Conservation (phyloP, 306 rosid genomes). For the Urtica urens region DNA sequence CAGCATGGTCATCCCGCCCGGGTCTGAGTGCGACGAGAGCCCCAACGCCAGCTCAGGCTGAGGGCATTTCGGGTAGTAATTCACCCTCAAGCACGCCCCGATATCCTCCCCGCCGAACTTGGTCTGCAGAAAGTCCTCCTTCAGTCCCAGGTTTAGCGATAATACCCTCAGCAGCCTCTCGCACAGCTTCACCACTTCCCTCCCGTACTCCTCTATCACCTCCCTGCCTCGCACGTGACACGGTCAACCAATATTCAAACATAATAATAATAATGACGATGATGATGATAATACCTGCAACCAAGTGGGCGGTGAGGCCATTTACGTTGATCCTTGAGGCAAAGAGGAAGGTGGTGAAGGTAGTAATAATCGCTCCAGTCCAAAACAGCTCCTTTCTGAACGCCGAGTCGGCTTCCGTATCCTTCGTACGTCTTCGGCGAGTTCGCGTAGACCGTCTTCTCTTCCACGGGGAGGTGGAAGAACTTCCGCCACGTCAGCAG, state of each 20-base stretch:
- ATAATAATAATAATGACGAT: no score
- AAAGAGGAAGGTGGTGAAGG: slow-evolving; percentile 60
- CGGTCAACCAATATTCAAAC: no score
- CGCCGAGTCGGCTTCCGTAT: slow-evolving; percentile 70
- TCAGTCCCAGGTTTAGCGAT: slow-evolving; percentile 50
- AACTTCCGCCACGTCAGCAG: slow-evolving; percentile 48
- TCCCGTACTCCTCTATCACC: slow-evolving; percentile 75
- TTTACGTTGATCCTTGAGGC: slow-evolving; percentile 42
- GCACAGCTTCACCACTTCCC: slow-evolving; percentile 57
- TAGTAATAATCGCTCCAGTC: slow-evolving; percentile 86
- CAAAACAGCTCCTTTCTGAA: slow-evolving; percentile 68
- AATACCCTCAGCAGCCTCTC: slow-evolving; percentile 50
- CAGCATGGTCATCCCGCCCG: slow-evolving; percentile 71
- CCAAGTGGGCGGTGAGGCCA: slow-evolving; percentile 48
- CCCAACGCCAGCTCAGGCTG: slow-evolving; percentile 69
- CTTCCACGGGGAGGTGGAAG: slow-evolving; percentile 54
- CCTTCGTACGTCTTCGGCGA: slow-evolving; percentile 79
- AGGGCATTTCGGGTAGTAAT: slow-evolving; percentile 74
- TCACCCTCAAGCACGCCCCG: slow-evolving; percentile 81
- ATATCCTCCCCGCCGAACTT: slow-evolving; percentile 63
- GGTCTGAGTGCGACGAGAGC: slow-evolving; percentile 80
- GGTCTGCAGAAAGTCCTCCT: slow-evolving; percentile 35
- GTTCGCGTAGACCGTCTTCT: slow-evolving; percentile 52
- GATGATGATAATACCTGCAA: slow-evolving; percentile 21
- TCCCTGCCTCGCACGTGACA: slow-evolving; percentile 41